Conservation (phyloP, 345 rosid species). For the Eucalyptus pumila region DNA sequence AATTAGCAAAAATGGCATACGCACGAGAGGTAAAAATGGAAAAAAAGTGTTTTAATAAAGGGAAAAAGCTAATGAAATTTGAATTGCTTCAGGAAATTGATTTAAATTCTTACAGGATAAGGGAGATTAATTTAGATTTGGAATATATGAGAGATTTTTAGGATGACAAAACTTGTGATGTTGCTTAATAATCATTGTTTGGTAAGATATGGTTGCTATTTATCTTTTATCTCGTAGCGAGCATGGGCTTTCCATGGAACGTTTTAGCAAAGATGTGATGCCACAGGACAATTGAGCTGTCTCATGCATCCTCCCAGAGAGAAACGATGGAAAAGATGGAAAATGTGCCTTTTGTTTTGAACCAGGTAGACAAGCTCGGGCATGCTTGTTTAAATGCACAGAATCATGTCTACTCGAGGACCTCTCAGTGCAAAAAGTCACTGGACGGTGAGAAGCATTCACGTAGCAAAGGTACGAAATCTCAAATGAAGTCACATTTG, state of each 20-base stretch:
- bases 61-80: background rate
- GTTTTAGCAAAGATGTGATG: background rate
- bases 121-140: background rate
- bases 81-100: background rate
- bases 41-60: background rate
- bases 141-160: background rate
- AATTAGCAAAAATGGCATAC: rapidly evolving
- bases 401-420: background rate
- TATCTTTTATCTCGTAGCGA: background rate
- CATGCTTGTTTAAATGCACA: background rate
- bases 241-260: background rate
- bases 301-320: background rate
- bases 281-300: background rate
- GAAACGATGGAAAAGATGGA: background rate
- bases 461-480: background rate
- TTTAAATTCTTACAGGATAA: background rate
- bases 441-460: background rate
- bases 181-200: background rate
- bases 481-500: background rate
- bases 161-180: background rate
- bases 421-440: background rate
- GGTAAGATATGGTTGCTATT: background rate
- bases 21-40: background rate
- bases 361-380: background rate
- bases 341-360: background rate